Evolutionary conservation across 108 stramenopile species (phyloP), one percentile per base, ranked within the genome.

Genomic region (Nitzschia inconspicua): DNA sequence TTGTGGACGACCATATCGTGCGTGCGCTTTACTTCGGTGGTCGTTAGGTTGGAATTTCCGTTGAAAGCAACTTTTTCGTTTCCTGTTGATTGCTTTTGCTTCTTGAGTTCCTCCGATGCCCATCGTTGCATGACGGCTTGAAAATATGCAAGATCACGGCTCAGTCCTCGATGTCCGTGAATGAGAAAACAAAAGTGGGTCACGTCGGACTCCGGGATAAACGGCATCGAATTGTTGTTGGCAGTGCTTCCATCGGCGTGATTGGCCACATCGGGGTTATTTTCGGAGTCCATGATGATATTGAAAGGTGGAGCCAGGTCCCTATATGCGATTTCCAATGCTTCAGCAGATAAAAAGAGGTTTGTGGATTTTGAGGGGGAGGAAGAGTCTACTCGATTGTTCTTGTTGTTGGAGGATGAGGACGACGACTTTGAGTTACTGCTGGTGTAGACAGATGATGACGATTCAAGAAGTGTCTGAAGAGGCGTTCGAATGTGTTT

Each of bases 1-100:
- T 53, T 72, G 55, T 93, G 83, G 0, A 89, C 78, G 7, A 89
- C 64, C 44, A 93, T 58, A n/a, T 74, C 69, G 14, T 66, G 73
- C 35, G 20, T 36, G 9, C 19, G 39, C 29, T 56, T 23, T 46
- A 3, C 19, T 11, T 35, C 60, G 0, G 23, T 22, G 4, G 25
- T 22, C 46, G 43, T 20, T 44, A 14, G 1, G 23, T 55, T 29
- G 22, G 34, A 41, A 25, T 4, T 11, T 7, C 7, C 4, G 39
- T 18, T 35, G 4, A 7, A 25, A 19, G 42, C 44, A 11, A 44
- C 44, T 9, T 47, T 4, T 42, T 7, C 7, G 4, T 11, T 6
- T 57, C 9, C 4, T 25, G 8, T 29, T 47, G 19, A 26, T 47
- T 57, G 25, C 47, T 63, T 20, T 61, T 55, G 16, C 10, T 40